Evolutionary conservation across 768 basidiomycete genomes (phyloP).

Genomic region (Gyrodon lividus): DNA sequence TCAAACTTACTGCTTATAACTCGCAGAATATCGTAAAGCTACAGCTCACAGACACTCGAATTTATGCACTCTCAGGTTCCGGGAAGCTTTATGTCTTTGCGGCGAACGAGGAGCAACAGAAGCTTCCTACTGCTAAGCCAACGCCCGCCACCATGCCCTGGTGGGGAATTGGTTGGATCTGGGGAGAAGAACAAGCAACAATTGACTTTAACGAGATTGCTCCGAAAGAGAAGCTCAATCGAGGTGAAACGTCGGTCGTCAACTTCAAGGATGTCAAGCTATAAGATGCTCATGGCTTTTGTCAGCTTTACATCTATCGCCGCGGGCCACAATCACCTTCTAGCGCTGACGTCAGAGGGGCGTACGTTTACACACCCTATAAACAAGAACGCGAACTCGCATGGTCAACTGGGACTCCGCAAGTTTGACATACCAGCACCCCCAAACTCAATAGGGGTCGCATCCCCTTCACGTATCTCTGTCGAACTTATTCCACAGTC

Average conservation of each 20-base stretch:
- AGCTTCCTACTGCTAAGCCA: constrained; percentile 35
- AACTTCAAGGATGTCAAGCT: not conserved
- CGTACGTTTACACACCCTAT: constrained; percentile 80
- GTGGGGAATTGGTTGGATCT: constrained; percentile 63
- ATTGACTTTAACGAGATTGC: constrained; percentile 62
- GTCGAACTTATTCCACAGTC: constrained; percentile 61
- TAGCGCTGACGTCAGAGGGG: constrained; percentile 70
- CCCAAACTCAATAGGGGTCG: constrained; percentile 14
- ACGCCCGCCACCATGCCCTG: constrained; percentile 50
- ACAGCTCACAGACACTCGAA: constrained; percentile 53
- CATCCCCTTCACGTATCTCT: constrained; percentile 34
- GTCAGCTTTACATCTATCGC: constrained; percentile 70
- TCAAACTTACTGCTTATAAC: not conserved
- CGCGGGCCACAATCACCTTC: constrained; percentile 68
- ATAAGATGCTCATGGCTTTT: constrained; percentile 7
- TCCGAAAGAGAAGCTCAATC: constrained; percentile 51
- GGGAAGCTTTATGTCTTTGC: constrained; percentile 75
- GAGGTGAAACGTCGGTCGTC: constrained; percentile 65
- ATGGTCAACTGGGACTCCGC: constrained; percentile 82
- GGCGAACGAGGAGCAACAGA: constrained; percentile 48
- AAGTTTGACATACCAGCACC: constrained; percentile 50
- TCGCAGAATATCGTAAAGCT: constrained; percentile 66
- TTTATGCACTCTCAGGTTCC: constrained; percentile 78
- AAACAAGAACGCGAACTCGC: constrained; percentile 69
- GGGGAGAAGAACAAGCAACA: constrained; percentile 45